Evolutionary conservation across 2,329 filamentous ascomycete genomes (phyloP).

Genomic region (Colletotrichum theobromicola): DNA sequence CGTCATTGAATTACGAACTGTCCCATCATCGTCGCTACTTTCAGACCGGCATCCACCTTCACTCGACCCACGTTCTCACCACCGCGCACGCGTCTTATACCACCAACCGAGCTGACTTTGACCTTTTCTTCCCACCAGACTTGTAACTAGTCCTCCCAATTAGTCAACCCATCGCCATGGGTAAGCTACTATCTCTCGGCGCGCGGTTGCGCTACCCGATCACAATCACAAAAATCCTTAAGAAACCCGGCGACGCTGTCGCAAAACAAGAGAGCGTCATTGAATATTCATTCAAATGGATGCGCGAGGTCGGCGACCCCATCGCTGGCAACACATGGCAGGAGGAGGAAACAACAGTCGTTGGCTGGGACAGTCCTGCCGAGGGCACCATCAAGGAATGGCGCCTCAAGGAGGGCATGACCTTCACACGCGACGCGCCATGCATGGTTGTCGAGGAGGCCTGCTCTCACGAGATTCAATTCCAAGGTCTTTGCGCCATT

Average conservation of each 20-base stretch:
- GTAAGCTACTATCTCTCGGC: conserved; percentile 57
- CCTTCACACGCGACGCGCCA: conserved; percentile 62
- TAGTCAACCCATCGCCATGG: conserved; percentile 36
- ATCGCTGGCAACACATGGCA: conserved; percentile 65
- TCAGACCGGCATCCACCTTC: background rate
- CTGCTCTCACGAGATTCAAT: conserved; percentile 90
- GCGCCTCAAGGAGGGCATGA: conserved; percentile 73
- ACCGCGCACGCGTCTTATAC: background rate
- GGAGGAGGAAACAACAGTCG: conserved; percentile 71
- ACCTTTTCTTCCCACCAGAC: background rate
- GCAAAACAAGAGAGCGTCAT: conserved; percentile 80
- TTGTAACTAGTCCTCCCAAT: background rate
- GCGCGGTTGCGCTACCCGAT: conserved; percentile 87
- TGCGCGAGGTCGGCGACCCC: conserved; percentile 75
- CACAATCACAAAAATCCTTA: conserved; percentile 85
- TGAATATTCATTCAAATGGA: conserved; percentile 85
- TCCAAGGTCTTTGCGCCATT: conserved; percentile 85
- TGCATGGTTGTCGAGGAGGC: conserved; percentile 85
- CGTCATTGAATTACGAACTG: background rate
- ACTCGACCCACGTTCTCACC: background rate
- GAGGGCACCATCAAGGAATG: conserved; percentile 82
- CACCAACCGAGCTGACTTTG: background rate
- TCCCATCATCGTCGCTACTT: background rate
- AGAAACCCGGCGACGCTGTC: conserved; percentile 75
- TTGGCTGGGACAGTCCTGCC: conserved; percentile 81